Evolutionary conservation across 1,284 basidiomycete genomes (phyloP).

Genomic region (Tremellales sp.): DNA sequence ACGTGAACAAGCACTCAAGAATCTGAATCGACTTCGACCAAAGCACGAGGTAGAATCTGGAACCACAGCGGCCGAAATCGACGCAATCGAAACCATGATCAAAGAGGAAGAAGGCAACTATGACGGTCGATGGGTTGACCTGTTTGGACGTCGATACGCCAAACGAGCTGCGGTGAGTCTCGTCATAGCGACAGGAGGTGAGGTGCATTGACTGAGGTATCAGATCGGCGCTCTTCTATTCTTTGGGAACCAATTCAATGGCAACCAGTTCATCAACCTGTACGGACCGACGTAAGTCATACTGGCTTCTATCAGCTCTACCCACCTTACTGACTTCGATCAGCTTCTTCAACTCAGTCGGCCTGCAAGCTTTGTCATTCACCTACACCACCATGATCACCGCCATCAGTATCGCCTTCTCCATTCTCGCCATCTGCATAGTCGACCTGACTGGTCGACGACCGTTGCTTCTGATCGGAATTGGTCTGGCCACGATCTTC

Average conservation of each 20-base stretch:
- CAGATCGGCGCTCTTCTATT: background rate
- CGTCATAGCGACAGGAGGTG: background rate
- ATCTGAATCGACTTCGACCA: constrained; percentile 1
- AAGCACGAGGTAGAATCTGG: constrained; percentile 2
- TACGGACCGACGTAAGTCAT: background rate
- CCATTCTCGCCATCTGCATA: constrained; percentile 4
- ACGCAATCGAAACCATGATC: constrained; percentile 1
- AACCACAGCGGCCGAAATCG: constrained; percentile 1
- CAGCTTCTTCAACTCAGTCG: constrained; percentile 5
- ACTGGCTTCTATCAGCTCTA: constrained; percentile 16
- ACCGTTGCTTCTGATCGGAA: constrained; percentile 9
- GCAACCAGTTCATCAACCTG: background rate
- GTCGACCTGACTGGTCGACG: constrained; percentile 14
- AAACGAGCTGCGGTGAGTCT: background rate
- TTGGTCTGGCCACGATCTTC: background rate
- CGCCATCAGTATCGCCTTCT: constrained; percentile 1
- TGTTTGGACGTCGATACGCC: constrained; percentile 8
- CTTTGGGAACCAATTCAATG: background rate
- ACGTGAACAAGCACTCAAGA: constrained; percentile 2
- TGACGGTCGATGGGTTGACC: constrained; percentile 9
- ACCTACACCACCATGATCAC: constrained; percentile 10
- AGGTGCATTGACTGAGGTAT: background rate
- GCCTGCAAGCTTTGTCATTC: constrained; percentile 11
- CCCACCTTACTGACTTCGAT: constrained; percentile 17
- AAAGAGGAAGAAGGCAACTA: background rate